phyloP scores from a whole-genome alignment of 345 rosid species.

The Dimocarpus longan region DNA sequence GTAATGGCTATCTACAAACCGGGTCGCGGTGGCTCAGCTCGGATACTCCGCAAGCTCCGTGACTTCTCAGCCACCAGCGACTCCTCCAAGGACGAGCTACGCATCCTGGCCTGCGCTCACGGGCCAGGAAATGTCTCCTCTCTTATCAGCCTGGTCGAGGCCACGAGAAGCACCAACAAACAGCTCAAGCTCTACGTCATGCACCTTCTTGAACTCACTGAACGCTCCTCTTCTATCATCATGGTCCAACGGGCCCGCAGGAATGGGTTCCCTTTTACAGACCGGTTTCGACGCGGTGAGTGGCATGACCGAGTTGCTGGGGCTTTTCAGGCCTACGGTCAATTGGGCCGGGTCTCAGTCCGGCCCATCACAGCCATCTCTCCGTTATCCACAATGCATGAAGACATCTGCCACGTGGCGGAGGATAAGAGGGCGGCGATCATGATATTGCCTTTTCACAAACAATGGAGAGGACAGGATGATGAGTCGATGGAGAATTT shows the following conservation, averaged over 20 bases:
- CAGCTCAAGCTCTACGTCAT: constrained; percentile 64
- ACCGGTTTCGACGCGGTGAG: constrained; percentile 51
- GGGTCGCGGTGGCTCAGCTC: constrained; percentile 32
- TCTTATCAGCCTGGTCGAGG: constrained; percentile 63
- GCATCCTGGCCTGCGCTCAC: constrained; percentile 71
- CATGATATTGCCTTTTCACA: constrained; percentile 77
- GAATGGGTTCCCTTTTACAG: constrained; percentile 75
- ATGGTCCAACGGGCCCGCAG: constrained; percentile 65
- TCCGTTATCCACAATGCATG: constrained; percentile 64
- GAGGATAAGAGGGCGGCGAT: constrained; percentile 59
- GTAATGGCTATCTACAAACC: constrained; percentile 79
- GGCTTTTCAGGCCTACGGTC: constrained; percentile 73
- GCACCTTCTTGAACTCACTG: constrained; percentile 85
- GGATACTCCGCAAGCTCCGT: constrained; percentile 50
- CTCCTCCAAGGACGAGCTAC: constrained; percentile 49
- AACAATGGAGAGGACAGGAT: constrained; percentile 56
- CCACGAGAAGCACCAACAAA: constrained; percentile 59
- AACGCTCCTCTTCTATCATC: constrained; percentile 74
- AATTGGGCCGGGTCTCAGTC: constrained; percentile 63
- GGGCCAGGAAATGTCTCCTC: constrained; percentile 68
- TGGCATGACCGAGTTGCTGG: constrained; percentile 57
- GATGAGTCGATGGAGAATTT: constrained; percentile 49
- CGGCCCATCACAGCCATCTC: constrained; percentile 70
- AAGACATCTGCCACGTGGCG: constrained; percentile 86
- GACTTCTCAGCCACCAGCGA: constrained; percentile 41